Percentiles rank a stretch among this genome's conserved stretches.
Evolutionary conservation across 2,329 filamentous ascomycete species (phyloP).

Genomic region (Pseudophaeomoniella oleicola): DNA sequence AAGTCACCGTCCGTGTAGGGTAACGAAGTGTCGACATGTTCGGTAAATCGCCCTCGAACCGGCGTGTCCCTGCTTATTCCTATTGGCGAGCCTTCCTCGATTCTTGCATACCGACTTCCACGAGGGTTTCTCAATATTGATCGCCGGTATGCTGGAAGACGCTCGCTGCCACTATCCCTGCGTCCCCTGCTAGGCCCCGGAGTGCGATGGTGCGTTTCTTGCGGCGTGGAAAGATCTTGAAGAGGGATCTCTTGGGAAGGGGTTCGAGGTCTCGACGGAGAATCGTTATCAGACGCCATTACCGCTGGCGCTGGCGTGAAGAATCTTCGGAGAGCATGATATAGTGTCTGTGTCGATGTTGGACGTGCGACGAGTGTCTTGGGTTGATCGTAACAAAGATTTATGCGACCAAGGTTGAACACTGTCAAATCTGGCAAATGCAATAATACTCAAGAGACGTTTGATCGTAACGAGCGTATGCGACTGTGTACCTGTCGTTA

Average conservation of each 20-base stretch:
- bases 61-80: conserved; percentile 17
- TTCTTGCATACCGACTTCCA: conserved; percentile 35
- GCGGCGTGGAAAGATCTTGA: conserved; percentile 40
- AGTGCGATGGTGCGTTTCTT: conserved; percentile 14
- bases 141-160: conserved; percentile 24
- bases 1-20: conserved; percentile 11
- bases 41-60: conserved; percentile 12
- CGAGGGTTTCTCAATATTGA: conserved; percentile 28
- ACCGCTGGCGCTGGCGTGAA: not conserved
- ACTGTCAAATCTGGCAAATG: too few species aligned
- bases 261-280: conserved; percentile 9
- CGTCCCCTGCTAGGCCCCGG: conserved; percentile 15
- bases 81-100: conserved; percentile 37
- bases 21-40: conserved; percentile 11
- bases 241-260: conserved; percentile 54
- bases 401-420: too few species aligned
- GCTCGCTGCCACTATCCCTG: conserved; percentile 11
- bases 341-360: too few species aligned
- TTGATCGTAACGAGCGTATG: too few species aligned
- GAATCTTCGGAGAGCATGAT: not conserved
- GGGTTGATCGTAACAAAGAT: too few species aligned
- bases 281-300: conserved; percentile 11
- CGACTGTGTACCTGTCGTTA: too few species aligned
- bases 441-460: too few species aligned
- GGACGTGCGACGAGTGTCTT: too few species aligned